phyloP scores from a whole-genome alignment of 139 green algal species.

The Coelastrella sp. region DNA sequence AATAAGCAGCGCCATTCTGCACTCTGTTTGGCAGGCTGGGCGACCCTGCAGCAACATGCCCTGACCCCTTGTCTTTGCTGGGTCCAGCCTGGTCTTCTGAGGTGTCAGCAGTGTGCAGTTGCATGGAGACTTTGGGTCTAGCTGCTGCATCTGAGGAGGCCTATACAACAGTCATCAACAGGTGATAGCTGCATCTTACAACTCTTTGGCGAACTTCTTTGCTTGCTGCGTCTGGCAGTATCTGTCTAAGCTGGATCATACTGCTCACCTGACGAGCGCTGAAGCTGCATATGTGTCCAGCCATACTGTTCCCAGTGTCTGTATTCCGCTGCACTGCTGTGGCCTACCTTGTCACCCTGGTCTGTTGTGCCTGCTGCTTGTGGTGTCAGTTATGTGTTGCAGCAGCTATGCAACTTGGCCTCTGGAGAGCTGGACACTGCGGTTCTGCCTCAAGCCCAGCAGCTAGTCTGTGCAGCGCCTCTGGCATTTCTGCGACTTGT shows the following conservation, averaged over 20 bases:
- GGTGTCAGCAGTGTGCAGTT: slow-evolving; percentile 33
- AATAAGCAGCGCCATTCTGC: too few species aligned
- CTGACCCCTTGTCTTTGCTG: neutral
- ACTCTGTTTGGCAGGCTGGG: neutral
- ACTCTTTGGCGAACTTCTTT: too few species aligned
- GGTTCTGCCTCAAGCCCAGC: slow-evolving; percentile 61
- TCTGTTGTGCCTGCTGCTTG: neutral
- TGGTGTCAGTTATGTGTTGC: slow-evolving; percentile 24
- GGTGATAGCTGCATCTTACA: neutral
- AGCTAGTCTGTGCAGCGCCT: slow-evolving; percentile 63
- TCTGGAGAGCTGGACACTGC: slow-evolving; percentile 49
- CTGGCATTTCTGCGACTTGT: slow-evolving; percentile 69
- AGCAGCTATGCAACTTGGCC: slow-evolving; percentile 27
- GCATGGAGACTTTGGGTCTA: slow-evolving; percentile 53
- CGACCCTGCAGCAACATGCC: neutral
- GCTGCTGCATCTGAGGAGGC: slow-evolving; percentile 64
- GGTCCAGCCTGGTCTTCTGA: neutral
- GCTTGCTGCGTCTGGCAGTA: neutral
- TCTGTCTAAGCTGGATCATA: neutral
- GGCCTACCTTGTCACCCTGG: too few species aligned
- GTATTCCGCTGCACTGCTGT: too few species aligned
- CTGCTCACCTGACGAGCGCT: neutral
- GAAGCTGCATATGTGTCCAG: neutral
- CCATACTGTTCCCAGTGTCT: too few species aligned
- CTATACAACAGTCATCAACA: slow-evolving; percentile 60